Evolutionary conservation across 345 rosid genomes (phyloP), one percentile per base, ranked within the genome.

Genomic region (Aethionema arabicum): DNA sequence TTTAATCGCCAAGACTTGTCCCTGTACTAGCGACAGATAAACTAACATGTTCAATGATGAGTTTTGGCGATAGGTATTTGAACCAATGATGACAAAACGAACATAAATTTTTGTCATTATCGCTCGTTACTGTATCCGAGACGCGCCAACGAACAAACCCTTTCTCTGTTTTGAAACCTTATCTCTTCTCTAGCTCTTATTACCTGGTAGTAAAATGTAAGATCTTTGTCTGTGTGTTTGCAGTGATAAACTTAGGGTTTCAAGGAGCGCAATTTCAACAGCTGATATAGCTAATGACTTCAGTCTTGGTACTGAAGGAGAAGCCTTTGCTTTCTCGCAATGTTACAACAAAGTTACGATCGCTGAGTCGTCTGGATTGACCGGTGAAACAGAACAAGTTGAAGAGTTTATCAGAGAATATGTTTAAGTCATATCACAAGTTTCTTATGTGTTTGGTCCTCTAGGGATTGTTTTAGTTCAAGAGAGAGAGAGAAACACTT

Each of bases 261-360:
- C 91, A 33, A 83, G 97, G 73, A 85, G 83, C 51, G 85, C 78
- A 64, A 39, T 89, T 35, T 87, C 95, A 5, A 76, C 80, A 27
- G 95, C 98, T 65, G 98, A 92, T 73, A 73, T 92, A 29, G 77
- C 95, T 10, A 81, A 74, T 62, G 93, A 89, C 66, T 75, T 77
- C 65, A 80, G 88, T 37, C 89, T 89, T 0, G 96, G 98, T 55
- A 68, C 76, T 33, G 72, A 84, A 42, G 98, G 93, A 61, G 80
- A 83, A 74, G 52, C 78, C 11, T 92, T 92, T 72, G 45, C 80
- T 14, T 89, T 92, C 77, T 42, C 82, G 8, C 95, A 89, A 32
- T 89, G 98, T 65, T 63, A 54, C 9, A 92, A 85, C 80, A 76
- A 67, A 64, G 90, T 92, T 63, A 79, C 90, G 0, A 59, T 84